Evolutionary conservation across 73 alveolate species (phyloP).

Genomic region (Tetrahymena thermophila): DNA sequence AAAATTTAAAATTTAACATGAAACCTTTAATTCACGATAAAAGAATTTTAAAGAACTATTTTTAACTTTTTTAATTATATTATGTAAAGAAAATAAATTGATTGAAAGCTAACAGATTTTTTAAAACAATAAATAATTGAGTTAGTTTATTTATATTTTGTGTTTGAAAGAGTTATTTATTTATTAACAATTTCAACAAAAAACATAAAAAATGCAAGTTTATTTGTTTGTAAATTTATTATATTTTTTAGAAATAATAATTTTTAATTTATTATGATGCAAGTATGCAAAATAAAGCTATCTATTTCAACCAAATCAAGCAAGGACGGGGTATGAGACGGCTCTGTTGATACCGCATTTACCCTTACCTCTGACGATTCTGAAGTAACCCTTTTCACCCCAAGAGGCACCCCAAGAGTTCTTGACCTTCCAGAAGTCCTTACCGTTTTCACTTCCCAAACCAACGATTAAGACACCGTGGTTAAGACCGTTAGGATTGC

Average conservation of each 20-base stretch:
- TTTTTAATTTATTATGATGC: background rate
- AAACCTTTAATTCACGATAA: too few relatives aligned
- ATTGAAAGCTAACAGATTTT: background rate
- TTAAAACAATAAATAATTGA: background rate
- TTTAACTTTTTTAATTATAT: too few relatives aligned
- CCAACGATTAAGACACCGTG: constrained; percentile 89
- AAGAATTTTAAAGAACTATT: too few relatives aligned
- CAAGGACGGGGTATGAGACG: constrained; percentile 27
- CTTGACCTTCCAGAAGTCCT: constrained; percentile 1
- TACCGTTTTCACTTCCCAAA: constrained; percentile 14
- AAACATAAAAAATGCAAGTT: background rate
- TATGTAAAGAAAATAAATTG: background rate
- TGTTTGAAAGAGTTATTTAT: background rate
- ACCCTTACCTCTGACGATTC: constrained; percentile 8
- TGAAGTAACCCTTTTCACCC: constrained; percentile 7
- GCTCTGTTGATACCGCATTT: constrained; percentile 33
- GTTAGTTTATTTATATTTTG: background rate
- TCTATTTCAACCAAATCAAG: background rate
- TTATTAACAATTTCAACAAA: background rate
- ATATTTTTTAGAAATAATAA: background rate
- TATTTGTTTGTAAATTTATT: background rate
- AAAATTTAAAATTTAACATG: too few relatives aligned
- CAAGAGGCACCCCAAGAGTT: constrained; percentile 13
- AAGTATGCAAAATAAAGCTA: background rate
- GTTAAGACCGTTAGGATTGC: constrained; percentile 41